Conservation (phyloP, 2,329 filamentous ascomycete species). For the Sporothrix schenckii region DNA sequence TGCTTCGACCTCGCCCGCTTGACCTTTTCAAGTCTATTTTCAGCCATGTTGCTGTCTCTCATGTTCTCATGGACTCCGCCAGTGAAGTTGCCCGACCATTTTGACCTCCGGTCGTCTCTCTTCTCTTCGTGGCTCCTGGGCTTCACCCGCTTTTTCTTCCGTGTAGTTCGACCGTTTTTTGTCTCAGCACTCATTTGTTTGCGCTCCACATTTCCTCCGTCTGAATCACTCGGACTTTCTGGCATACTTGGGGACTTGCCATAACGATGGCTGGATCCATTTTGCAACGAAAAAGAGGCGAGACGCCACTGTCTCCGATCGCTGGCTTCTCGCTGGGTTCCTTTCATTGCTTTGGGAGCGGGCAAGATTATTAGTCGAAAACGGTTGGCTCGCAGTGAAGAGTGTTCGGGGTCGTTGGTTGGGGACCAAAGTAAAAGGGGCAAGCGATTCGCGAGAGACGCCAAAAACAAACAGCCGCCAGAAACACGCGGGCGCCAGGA, state of each 20-base stretch:
- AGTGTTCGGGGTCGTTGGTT: conserved; percentile 1
- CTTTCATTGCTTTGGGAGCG: not conserved
- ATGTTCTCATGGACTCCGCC: no score
- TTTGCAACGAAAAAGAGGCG: not conserved
- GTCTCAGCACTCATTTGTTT: not conserved
- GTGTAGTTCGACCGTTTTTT: conserved; percentile 17
- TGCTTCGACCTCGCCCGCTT: not conserved
- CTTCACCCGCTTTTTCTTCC: not conserved
- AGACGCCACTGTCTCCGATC: not conserved
- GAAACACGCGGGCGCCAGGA: not conserved
- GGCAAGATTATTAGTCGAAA: conserved; percentile 9
- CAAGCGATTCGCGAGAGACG: conserved; percentile 6
- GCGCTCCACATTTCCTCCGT: not conserved
- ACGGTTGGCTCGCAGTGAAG: conserved; percentile 23
- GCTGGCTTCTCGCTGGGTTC: not conserved
- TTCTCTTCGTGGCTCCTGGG: not conserved
- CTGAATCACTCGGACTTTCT: conserved; percentile 12
- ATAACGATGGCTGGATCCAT: conserved; percentile 8
- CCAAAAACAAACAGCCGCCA: conserved; percentile 6
- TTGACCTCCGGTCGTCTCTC: not conserved
- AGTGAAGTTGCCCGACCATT: no score
- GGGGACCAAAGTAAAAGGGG: not conserved
- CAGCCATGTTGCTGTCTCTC: conserved; percentile 2
- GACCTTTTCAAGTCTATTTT: not conserved
- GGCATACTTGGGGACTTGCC: conserved; percentile 8